Percentiles rank a stretch among this genome's conserved stretches.
These are phyloP conservation scores for Arabidopsis hybrid DNA, from an alignment of 441 rosid genomes.

Conservation along the genomic window DNA sequence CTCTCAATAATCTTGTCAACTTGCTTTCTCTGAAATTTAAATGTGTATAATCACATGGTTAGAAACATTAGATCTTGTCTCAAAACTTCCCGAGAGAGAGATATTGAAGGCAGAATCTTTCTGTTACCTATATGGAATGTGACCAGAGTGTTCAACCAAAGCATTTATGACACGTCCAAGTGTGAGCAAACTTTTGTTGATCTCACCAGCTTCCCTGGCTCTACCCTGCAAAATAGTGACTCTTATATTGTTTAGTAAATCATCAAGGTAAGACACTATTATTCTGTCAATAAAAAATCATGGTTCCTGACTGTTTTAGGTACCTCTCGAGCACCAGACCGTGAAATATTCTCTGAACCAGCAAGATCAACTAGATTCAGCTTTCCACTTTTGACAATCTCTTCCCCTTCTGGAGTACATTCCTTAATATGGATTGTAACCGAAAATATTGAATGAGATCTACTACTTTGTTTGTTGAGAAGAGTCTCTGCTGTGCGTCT, in stretches of 20 bases:
- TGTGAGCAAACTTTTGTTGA: slow-evolving; percentile 98
- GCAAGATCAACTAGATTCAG: slow-evolving; percentile 99
- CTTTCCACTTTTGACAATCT: slow-evolving; percentile 96
- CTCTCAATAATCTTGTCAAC: slow-evolving; percentile 92
- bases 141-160: slow-evolving; percentile 97
- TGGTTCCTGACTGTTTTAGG: slow-evolving; percentile 16
- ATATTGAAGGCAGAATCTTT: slow-evolving; percentile 15
- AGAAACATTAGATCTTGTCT: background rate
- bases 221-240: slow-evolving; percentile 72
- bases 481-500: slow-evolving; percentile 99
- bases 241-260: slow-evolving; percentile 37
- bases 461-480: slow-evolving; percentile 99
- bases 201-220: slow-evolving; percentile 99
- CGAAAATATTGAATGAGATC: slow-evolving; percentile 98
- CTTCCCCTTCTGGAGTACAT: slow-evolving; percentile 98
- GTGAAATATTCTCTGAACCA: slow-evolving; percentile 98
- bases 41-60: slow-evolving; percentile 26
- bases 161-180: slow-evolving; percentile 99
- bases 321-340: slow-evolving; percentile 99
- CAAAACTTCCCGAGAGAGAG: background rate
- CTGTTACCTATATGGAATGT: slow-evolving; percentile 89
- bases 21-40: slow-evolving; percentile 85
- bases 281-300: slow-evolving; percentile 5
- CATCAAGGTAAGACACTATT: background rate
- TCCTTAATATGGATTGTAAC: slow-evolving; percentile 98